Base-by-base conservation (phyloP, 2,329 filamentous ascomycete species). In the Ceratocystis smalleyi region DNA sequence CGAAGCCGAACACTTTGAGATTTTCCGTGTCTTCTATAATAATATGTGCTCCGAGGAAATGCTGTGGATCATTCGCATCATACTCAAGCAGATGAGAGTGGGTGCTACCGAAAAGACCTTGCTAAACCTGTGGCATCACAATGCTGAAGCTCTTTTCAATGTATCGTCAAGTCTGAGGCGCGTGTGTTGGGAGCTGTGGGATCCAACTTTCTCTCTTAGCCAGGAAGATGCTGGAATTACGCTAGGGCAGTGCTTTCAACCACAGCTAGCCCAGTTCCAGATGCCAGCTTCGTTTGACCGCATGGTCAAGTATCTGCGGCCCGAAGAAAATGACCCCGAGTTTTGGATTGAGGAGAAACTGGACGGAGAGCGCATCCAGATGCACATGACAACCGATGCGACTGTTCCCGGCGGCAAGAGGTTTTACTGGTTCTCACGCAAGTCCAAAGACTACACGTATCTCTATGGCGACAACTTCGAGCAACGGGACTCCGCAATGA, bases 261-360 rank as follows among this genome's bases (percentile, higher is more conserved):
- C 94, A 5, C 94, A 97, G 73, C 80, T 99, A 43, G 94, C 94
- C 3, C 88, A 94, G 68, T 96, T 95, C 68, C 90, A 96, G 73
- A 88, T 88, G 79, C 82, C 88, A 43, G 84, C 85, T 0, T 79
- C 78, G 1, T 89, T 96, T 69, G 82, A 90, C 64, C 88, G 85
- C 71, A 89, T 95, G 82, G 83, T 95, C 1, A 78, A 83, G 19
- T 84, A 80, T 64, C 74, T 86, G 74, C 81, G 83, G 1, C 78
- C 81, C 0, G 86, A 83, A 0, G 81, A 86, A 27, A 84, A 89
- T 0, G 85, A 95, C 62, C 78, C 81, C 0, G 83, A 87, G 7
- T 99, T 95, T 71, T 97, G 91, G 91, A 94, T 97, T 59, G 94
- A 99, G 73, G 94, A 99, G 75, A 99, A 99, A 74, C 78, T 99